phyloP scores from a whole-genome alignment of 768 basidiomycete genomes.

The Agrocybe chaxingu region DNA sequence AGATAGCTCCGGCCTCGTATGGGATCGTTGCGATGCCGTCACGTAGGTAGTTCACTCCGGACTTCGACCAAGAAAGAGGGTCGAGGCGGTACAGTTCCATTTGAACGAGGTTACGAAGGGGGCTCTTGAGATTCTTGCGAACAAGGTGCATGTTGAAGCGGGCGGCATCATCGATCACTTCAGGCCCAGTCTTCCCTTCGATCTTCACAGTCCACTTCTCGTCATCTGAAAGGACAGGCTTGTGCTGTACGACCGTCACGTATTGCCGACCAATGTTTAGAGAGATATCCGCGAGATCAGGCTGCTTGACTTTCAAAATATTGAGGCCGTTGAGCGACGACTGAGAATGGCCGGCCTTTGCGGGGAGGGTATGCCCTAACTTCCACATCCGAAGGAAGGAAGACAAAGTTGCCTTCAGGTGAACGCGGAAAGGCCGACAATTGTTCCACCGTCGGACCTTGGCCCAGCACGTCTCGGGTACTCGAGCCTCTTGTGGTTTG shows the following conservation, averaged over 20 bases:
- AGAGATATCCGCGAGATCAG: constrained; percentile 48
- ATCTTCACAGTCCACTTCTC: constrained; percentile 35
- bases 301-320: constrained; percentile 42
- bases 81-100: constrained; percentile 55
- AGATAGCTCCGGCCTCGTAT: constrained; percentile 39
- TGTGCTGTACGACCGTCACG: constrained; percentile 42
- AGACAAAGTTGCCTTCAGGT: constrained; percentile 44
- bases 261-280: constrained; percentile 37
- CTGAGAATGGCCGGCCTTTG: constrained; percentile 25
- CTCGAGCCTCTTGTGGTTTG: constrained; percentile 26
- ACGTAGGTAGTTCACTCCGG: constrained; percentile 43
- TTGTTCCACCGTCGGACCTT: constrained; percentile 49
- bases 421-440: constrained; percentile 49
- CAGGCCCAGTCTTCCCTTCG: constrained; percentile 25
- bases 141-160: constrained; percentile 58
- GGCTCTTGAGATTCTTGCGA: constrained; percentile 44
- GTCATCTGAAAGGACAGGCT: constrained; percentile 35
- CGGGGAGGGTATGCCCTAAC: constrained; percentile 36
- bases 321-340: constrained; percentile 37
- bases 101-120: constrained; percentile 43
- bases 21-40: constrained; percentile 46
- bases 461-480: constrained; percentile 50
- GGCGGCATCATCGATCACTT: constrained; percentile 54
- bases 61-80: constrained; percentile 36
- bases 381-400: constrained; percentile 44